These are phyloP conservation scores for Tothia fuscella DNA, from an alignment of 2,329 filamentous ascomycete genomes.

Conservation along the genomic window DNA sequence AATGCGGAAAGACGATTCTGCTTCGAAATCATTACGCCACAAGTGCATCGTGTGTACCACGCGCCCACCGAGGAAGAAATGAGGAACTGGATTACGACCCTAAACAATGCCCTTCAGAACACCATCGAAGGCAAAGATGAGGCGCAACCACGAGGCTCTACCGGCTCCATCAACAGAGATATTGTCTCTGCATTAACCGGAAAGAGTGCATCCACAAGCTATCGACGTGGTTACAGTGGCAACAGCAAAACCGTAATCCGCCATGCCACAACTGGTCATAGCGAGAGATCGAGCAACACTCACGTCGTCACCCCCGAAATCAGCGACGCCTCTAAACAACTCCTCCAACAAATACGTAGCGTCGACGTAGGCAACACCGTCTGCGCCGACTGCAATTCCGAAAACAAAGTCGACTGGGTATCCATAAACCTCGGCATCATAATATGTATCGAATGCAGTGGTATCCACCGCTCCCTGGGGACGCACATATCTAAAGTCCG, in stretches of 20 bases:
- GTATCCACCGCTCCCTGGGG: conserved; percentile 88
- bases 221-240: conserved; percentile 33
- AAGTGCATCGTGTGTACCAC: conserved; percentile 92
- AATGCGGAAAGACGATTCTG: conserved; percentile 93
- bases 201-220: conserved; percentile 66
- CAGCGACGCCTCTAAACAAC: conserved; percentile 73
- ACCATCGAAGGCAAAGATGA: conserved; percentile 70
- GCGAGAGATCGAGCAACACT: too few relatives aligned
- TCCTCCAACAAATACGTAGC: conserved; percentile 77
- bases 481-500: conserved; percentile 97
- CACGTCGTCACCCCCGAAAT: conserved; percentile 56
- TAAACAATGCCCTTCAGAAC: conserved; percentile 94
- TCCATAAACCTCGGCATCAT: conserved; percentile 96
- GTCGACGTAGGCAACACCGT: conserved; percentile 85
- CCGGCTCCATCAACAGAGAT: conserved; percentile 58
- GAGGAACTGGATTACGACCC: conserved; percentile 88
- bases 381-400: conserved; percentile 90
- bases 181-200: conserved; percentile 89
- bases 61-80: conserved; percentile 97
- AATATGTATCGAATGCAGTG: conserved; percentile 94
- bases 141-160: conserved; percentile 28
- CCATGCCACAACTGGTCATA: conserved; percentile 83
- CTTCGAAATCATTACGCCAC: conserved; percentile 95
- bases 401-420: conserved; percentile 93
- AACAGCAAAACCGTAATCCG: conserved; percentile 55